These are phyloP conservation scores for Nakazawaea pomicola DNA, from an alignment of 805 yeast genomes.

Conservation along the genomic window DNA sequence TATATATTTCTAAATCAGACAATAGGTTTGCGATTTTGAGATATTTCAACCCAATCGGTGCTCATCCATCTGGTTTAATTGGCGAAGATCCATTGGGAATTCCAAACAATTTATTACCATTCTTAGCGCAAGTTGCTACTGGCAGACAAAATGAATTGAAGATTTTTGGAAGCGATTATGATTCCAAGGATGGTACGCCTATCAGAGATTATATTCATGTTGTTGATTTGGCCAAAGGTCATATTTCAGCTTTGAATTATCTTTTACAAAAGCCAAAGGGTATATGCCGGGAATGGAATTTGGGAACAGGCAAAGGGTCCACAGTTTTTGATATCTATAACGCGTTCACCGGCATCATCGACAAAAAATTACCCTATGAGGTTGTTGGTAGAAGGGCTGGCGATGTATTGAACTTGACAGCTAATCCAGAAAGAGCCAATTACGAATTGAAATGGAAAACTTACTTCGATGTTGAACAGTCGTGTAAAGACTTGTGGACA, in stretches of 20 bases:
- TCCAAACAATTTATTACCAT: constrained; percentile 74
- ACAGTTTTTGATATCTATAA: constrained; percentile 69
- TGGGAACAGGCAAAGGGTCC: constrained; percentile 78
- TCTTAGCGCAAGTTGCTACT: constrained; percentile 71
- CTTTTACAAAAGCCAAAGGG: constrained; percentile 38
- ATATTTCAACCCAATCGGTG: constrained; percentile 83
- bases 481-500: constrained; percentile 71
- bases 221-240: constrained; percentile 74
- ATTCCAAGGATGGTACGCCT: constrained; percentile 73
- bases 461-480: constrained; percentile 47
- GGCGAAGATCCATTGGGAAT: constrained; percentile 80
- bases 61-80: constrained; percentile 74
- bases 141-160: constrained; percentile 61
- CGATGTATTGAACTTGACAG: constrained; percentile 72
- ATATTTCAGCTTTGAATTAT: constrained; percentile 62
- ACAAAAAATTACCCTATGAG: constrained; percentile 57
- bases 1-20: constrained; percentile 31
- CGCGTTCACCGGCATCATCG: constrained; percentile 62
- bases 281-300: constrained; percentile 71
- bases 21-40: constrained; percentile 63
- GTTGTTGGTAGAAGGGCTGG: constrained; percentile 68
- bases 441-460: constrained; percentile 64
- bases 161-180: constrained; percentile 72
- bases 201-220: constrained; percentile 81
- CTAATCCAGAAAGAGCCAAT: constrained; percentile 63